A percentile compares a stretch with the other conserved stretches of the same genome.
Conservation (phyloP, 768 basidiomycete species). For the Galerina sulciceps region DNA sequence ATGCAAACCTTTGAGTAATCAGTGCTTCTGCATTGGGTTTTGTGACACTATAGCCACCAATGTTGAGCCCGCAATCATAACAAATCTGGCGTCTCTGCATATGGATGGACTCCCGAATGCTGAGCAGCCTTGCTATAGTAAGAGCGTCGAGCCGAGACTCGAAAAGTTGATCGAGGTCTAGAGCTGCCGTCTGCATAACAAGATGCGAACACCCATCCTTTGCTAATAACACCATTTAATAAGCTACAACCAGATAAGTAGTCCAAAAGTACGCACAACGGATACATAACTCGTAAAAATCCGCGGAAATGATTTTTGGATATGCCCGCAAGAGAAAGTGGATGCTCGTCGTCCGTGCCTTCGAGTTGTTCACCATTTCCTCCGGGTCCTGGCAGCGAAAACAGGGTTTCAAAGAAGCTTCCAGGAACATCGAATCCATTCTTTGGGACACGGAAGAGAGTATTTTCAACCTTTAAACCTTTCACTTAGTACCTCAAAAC, state of each 20-base stretch:
- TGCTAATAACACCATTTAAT: no score
- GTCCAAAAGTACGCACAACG: not conserved
- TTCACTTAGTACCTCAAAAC: not conserved
- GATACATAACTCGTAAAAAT: not conserved
- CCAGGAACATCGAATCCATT: slow-evolving; percentile 9
- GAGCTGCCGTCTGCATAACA: no score
- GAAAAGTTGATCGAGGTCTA: no score
- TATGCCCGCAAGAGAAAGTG: not conserved
- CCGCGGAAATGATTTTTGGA: not conserved
- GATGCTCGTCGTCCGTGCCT: not conserved
- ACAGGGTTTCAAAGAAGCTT: not conserved
- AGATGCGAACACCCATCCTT: no score
- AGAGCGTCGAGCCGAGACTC: no score
- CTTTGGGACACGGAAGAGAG: slow-evolving; percentile 11
- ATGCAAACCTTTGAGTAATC: no score
- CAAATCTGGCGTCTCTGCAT: no score
- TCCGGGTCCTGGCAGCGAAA: not conserved
- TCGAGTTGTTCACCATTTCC: not conserved
- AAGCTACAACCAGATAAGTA: not conserved
- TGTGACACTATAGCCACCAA: no score
- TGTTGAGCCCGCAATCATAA: no score
- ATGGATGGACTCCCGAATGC: no score
- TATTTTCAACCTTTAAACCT: slow-evolving; percentile 7
- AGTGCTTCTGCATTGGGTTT: no score
- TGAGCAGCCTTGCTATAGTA: no score